Evolutionary conservation across 768 basidiomycete genomes (phyloP), one percentile per base, ranked within the genome.

Genomic region (Tremella fuciformis): DNA sequence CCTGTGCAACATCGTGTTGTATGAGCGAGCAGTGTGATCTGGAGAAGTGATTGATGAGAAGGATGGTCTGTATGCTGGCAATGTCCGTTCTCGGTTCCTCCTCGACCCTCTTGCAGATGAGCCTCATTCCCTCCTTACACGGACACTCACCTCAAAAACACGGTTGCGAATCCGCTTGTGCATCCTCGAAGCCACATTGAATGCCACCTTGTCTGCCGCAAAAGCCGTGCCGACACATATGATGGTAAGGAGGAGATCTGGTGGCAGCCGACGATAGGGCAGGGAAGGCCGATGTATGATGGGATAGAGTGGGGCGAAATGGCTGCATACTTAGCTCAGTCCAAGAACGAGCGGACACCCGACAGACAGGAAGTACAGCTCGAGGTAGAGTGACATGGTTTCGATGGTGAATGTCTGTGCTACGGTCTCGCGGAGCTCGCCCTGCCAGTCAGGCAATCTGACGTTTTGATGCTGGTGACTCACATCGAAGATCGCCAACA

Each of bases 261-360:
- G 59, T 6, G 63, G 25, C 8, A 64, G 19, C 18, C 53, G 50
- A 13, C 63, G 59, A 44, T 60, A 61, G 22, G 26, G 16, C 21
- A 64, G 26, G 13, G 63, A 60, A 8, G 59, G 38, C 15, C 52
- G 55, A 41, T 64, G 63, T 24, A 64, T 54, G 37, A 64, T 64
- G 16, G 63, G 62, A 38, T 64, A 64, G 22, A 64, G 49, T 11
- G 62, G 62, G 18, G 62, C 61, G 29, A 57, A 62, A 42, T 62
- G 61, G 37, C 61, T 62, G 46, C 15, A 7, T 6, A 50, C 26
- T 18, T 11, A 39, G n/a, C 21, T 40, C 16, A 18, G 49, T 22
- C 18, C 8, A 21, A 15, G 29, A 11, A 11, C 11, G 16, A 1
- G 51, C 19, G n/a, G 42, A 46, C 6, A 22, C 22, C 4, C 7